phyloP scores from a whole-genome alignment of 2,329 filamentous ascomycete species.

The Mycosphaerelloides madeirae region DNA sequence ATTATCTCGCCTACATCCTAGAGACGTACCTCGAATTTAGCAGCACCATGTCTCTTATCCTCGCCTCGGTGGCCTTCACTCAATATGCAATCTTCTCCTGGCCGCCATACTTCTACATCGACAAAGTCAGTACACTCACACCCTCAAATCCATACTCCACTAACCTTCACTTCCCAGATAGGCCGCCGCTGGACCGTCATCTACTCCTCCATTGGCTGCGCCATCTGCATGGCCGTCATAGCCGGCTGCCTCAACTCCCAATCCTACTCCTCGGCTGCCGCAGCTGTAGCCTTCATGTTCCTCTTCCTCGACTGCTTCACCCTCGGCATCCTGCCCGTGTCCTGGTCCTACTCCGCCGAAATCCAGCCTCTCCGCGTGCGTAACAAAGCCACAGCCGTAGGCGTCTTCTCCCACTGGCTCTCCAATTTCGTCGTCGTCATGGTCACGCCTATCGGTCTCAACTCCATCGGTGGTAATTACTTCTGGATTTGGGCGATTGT shows the following conservation, averaged over 20 bases:
- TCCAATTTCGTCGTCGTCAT: slow-evolving; percentile 41
- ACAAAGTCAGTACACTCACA: slow-evolving; percentile 11
- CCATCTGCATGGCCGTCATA: slow-evolving; percentile 33
- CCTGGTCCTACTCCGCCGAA: slow-evolving; percentile 42
- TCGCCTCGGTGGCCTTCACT: slow-evolving; percentile 30
- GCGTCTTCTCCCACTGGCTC: slow-evolving; percentile 48
- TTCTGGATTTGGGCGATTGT: slow-evolving; percentile 54
- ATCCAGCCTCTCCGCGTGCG: slow-evolving; percentile 47
- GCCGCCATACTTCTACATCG: slow-evolving; percentile 32
- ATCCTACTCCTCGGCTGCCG: slow-evolving; percentile 27
- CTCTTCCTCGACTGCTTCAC: slow-evolving; percentile 53
- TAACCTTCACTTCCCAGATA: slow-evolving; percentile 10
- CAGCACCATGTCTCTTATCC: slow-evolving; percentile 27
- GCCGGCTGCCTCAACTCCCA: slow-evolving; percentile 25
- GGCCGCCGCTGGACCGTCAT: slow-evolving; percentile 30
- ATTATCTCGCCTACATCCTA: slow-evolving; percentile 30
- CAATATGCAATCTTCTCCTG: slow-evolving; percentile 31
- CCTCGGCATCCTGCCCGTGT: slow-evolving; percentile 45
- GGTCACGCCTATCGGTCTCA: slow-evolving; percentile 21
- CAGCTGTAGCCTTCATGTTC: slow-evolving; percentile 39
- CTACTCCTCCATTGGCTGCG: slow-evolving; percentile 30
- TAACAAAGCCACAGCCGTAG: slow-evolving; percentile 46
- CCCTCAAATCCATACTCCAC: background rate
- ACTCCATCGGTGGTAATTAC: slow-evolving; percentile 40
- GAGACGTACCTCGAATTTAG: slow-evolving; percentile 27